These are phyloP conservation scores for Helianthus tuberosus DNA, from an alignment of 129 eudicot genomes.

Conservation along the genomic window DNA sequence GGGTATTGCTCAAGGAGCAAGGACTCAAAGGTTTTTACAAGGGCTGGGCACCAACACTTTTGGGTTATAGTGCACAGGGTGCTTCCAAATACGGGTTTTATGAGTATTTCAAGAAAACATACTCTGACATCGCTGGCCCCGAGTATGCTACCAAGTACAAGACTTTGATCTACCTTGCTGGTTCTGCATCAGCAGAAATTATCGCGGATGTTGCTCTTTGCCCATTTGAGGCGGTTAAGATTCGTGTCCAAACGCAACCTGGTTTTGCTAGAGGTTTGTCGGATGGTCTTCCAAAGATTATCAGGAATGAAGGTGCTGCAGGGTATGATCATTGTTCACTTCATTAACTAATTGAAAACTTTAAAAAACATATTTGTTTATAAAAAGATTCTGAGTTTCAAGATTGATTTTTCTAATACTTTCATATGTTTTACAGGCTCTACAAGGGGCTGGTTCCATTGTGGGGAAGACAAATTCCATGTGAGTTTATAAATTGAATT, in stretches of 20 bases:
- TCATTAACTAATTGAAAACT: not conserved
- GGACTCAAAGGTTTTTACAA: slow-evolving; percentile 73
- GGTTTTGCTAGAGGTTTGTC: slow-evolving; percentile 78
- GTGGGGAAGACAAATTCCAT: slow-evolving; percentile 95
- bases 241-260: slow-evolving; percentile 95
- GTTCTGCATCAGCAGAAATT: slow-evolving; percentile 85
- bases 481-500: slow-evolving; percentile 40
- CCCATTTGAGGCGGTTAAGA: slow-evolving; percentile 93
- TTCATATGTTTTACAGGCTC: slow-evolving; percentile 45
- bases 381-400: not conserved
- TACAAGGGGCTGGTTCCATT: slow-evolving; percentile 85
- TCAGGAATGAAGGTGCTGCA: slow-evolving; percentile 70
- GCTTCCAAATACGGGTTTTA: slow-evolving; percentile 83
- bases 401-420: not conserved
- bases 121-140: slow-evolving; percentile 83
- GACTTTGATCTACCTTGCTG: slow-evolving; percentile 81
- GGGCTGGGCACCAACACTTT: slow-evolving; percentile 92
- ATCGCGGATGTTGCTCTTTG: slow-evolving; percentile 87
- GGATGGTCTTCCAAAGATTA: slow-evolving; percentile 79
- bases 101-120: slow-evolving; percentile 82
- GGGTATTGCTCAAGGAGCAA: slow-evolving; percentile 74
- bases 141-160: slow-evolving; percentile 87
- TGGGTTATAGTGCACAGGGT: slow-evolving; percentile 88
- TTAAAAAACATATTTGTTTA: slow-evolving; percentile 5
- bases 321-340: slow-evolving; percentile 48